Evolutionary conservation across 352 stramenopile species (phyloP), one percentile per base, ranked within the genome.

Genomic region (Paralagenidium karlingii): DNA sequence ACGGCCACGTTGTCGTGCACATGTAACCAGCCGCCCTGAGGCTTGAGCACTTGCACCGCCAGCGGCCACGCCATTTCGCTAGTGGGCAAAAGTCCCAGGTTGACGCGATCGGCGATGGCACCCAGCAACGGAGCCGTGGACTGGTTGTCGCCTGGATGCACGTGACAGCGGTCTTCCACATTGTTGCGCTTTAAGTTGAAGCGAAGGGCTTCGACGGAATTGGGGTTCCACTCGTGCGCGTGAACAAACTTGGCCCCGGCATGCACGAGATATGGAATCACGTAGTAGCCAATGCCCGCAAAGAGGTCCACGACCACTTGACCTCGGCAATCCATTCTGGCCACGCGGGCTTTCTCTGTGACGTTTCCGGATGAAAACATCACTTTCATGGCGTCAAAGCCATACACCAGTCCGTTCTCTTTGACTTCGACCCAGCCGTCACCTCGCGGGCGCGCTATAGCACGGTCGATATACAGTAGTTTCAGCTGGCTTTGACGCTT

Each of bases 281-380:
- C 90, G 48, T 98, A 98, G 55, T 98, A 98, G 11, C 94, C 94
- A 55, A 98, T 98, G n/a, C 94, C 94, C 26, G 87, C 92, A 46
- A 97, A 98, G 32, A 98, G 67, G 49, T 98, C 94, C 24, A 98
- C 77, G 21, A 98, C 81, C 1, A 79, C 60, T 42, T 98, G 89
- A 16, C 62, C 77, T 13, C 49, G 45, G 55, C 85, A 94, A 0
- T 84, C 70, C 40, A 88, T 82, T 21, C 38, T 62, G 21, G 65
- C 93, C 68, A 98, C 96, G 19, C 93, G 82, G 28, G 87, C 86
- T 55, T 98, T 98, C 58, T 98, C 94, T 2, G 90, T 94, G 32
- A 97, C 83, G 51, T 98, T 98, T 5, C 94, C 94, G 7, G 84
- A 91, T 32, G 83, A 96, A 57, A 98, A 98, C 94, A 98, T 98